Evolutionary conservation across 371 early-diverging fungal species (phyloP), one percentile per base, ranked within the genome.

Genomic region (Mucor racemosus): DNA sequence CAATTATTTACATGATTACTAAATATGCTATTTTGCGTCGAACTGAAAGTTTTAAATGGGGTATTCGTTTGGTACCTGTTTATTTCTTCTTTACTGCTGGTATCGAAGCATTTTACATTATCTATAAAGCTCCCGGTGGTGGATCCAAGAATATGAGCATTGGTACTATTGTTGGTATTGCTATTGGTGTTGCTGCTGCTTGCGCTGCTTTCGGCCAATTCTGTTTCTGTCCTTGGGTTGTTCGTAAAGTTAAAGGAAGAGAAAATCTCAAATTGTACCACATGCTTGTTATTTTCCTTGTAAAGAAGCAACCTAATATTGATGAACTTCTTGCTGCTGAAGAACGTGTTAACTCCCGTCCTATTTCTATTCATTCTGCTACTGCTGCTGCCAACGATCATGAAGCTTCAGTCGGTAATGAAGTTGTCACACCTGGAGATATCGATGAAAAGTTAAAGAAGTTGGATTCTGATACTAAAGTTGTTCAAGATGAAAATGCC

Each of bases 41-140:
- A 39, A 72, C 78, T 1, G 86, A 93, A 77, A 88, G 92, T 15
- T 84, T 94, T 67, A 82, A 87, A 57, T 88, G 90, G 44, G 95
- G 91, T 42, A 82, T 93, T 62, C 82, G 73, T 39, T 84, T 91
- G 53, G 85, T 95, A 41, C 96, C 96, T n/a, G 66, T 91, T 65
- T 95, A 92, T 77, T 91, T 94, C 69, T 89, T 87, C 62, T 61
- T 93, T 65, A 91, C 94, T 11, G 75, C 87, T 54, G 73, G 75
- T 54, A 88, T 95, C 70, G 86, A 88, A 57, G 73, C 81, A n/a
- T 88, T 91, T 72, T 94, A 90, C 71, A 85, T 94, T 54, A 82
- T 93, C 65, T 87, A 82, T 80, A 92, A 93, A 77, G 88, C 84
- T 5, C 87, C 90, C 4, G 84, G 81, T 36, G 78, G 81, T 41